Conservation (phyloP, 176 grass and related monocot species). For the Aegilops sharonensis region DNA sequence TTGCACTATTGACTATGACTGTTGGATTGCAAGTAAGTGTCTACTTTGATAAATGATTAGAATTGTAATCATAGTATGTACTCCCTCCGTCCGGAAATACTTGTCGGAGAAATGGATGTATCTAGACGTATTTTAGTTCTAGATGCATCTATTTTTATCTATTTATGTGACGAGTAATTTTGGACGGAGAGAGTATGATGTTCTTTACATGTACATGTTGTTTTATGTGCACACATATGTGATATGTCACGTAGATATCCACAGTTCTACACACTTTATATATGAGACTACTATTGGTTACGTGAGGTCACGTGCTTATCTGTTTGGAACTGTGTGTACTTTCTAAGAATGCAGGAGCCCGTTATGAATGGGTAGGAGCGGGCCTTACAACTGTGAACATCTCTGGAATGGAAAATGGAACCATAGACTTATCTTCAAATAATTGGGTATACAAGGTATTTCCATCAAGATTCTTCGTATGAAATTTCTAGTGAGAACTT, state of each 20-base stretch:
- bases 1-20: constrained; percentile 93
- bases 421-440: constrained; percentile 58
- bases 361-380: constrained; percentile 92
- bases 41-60: neutral
- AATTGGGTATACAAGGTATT: constrained; percentile 81
- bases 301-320: neutral
- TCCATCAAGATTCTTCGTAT: neutral
- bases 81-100: no score
- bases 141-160: no score
- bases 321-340: constrained; percentile 27
- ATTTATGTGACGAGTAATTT: no score
- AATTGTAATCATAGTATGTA: neutral
- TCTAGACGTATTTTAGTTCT: no score
- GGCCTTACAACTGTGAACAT: constrained; percentile 75
- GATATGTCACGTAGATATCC: neutral
- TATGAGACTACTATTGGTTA: neutral
- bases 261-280: neutral
- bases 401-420: constrained; percentile 48
- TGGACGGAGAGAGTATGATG: neutral
- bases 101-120: no score
- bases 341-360: constrained; percentile 75
- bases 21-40: constrained; percentile 90
- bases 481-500: neutral
- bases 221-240: constrained; percentile 20
- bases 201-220: neutral